Percentiles rank a stretch among this genome's conserved stretches.
phyloP scores from a whole-genome alignment of 306 rosid genomes.

The Cicer bijugum region DNA sequence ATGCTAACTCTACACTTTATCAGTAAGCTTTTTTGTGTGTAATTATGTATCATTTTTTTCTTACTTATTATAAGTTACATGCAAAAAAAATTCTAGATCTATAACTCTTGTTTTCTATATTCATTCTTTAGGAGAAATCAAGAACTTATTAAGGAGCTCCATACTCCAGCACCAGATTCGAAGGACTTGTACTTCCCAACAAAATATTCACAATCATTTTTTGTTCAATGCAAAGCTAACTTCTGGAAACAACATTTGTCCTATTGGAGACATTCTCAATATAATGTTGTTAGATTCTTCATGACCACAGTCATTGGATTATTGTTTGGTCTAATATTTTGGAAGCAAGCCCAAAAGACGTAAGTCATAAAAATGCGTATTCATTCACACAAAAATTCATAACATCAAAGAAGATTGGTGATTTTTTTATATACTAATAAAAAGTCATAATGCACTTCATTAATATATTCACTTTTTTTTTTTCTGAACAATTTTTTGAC shows the following conservation, averaged over 20 bases:
- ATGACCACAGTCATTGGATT: conserved; percentile 53
- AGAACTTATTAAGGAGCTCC: conserved; percentile 51
- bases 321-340: conserved; percentile 65
- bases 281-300: conserved; percentile 59
- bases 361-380: conserved; percentile 39
- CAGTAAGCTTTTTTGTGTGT: conserved; percentile 44
- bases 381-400: background rate
- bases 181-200: conserved; percentile 68
- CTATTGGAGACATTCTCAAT: conserved; percentile 68
- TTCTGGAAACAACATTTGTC: conserved; percentile 66
- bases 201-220: conserved; percentile 60
- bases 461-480: conserved; percentile 4
- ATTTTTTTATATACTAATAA: background rate
- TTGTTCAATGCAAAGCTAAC: conserved; percentile 64
- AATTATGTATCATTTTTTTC: background rate
- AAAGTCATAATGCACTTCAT: conserved; percentile 8
- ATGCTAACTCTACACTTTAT: conserved; percentile 58
- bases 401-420: too few relatives aligned
- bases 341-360: conserved; percentile 57
- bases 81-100: conserved; percentile 2
- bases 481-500: conserved; percentile 1
- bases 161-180: conserved; percentile 58
- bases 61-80: background rate
- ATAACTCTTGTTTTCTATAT: conserved; percentile 2
- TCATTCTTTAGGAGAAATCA: conserved; percentile 57